A percentile compares a stretch with the other conserved stretches of the same genome.
These are phyloP conservation scores for Lasiosphaeriaceae sp. DNA, from an alignment of 495 filamentous ascomycete species.

Conservation along the genomic window DNA sequence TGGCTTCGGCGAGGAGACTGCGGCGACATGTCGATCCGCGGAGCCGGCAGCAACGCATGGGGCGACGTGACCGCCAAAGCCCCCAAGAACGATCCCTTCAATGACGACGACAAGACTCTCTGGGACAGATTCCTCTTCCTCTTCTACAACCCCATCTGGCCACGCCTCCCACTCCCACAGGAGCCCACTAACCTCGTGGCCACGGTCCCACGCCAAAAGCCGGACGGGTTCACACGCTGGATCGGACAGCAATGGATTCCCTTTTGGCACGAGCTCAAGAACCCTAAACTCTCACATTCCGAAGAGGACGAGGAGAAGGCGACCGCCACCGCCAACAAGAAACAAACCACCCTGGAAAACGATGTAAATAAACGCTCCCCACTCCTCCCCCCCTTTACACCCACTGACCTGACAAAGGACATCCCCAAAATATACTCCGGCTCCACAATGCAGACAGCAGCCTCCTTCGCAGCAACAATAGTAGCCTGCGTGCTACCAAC, in stretches of 20 bases:
- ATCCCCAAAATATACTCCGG: slow-evolving; percentile 5
- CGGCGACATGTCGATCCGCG: not conserved
- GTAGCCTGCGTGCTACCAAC: slow-evolving; percentile 20
- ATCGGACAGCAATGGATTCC: slow-evolving; percentile 9
- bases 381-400: not conserved
- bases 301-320: not conserved
- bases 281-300: not conserved
- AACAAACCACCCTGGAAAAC: no score
- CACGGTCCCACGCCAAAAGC: not conserved
- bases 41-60: not conserved
- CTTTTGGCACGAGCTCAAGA: not conserved
- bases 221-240: slow-evolving; percentile 14
- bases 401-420: no score
- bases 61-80: not conserved
- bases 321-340: not conserved
- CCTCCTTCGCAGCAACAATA: slow-evolving; percentile 9
- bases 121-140: not conserved
- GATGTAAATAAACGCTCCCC: no score
- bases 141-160: not conserved
- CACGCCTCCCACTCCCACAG: not conserved
- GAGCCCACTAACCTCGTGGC: slow-evolving; percentile 1
- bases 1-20: not conserved
- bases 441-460: slow-evolving; percentile 2
- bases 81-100: no score
- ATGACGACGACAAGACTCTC: not conserved